These are phyloP conservation scores for Diospyros lotus DNA, from an alignment of 148 eudicot species.

Conservation along the genomic window DNA sequence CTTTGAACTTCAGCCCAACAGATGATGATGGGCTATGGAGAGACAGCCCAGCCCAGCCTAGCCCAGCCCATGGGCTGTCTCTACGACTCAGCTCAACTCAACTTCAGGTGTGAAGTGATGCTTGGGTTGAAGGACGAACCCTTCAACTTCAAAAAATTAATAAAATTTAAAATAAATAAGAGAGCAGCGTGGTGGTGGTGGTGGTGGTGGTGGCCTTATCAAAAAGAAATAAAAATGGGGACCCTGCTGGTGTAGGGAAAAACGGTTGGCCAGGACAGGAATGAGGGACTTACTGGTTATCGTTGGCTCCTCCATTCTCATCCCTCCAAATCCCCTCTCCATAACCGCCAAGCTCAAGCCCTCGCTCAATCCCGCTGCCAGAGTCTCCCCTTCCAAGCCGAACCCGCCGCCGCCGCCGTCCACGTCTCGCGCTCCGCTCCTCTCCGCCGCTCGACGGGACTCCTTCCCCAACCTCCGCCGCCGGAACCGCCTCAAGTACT, in stretches of 20 bases:
- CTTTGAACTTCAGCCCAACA: no score
- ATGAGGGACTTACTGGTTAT: slow-evolving; percentile 53
- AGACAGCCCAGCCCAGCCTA: no score
- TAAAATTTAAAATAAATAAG: no score
- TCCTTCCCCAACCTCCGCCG: slow-evolving; percentile 1
- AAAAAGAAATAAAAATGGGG: background rate
- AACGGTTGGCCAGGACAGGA: slow-evolving; percentile 22
- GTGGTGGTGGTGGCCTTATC: no score
- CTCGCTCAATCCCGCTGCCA: slow-evolving; percentile 15
- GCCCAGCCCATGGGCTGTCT: no score
- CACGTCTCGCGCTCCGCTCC: slow-evolving; percentile 18
- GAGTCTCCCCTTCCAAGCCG: slow-evolving; percentile 19
- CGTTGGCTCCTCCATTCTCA: slow-evolving; percentile 29
- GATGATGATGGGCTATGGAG: no score
- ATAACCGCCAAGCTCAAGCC: slow-evolving; percentile 22
- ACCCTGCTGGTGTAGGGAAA: slow-evolving; percentile 4
- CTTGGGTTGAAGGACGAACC: no score
- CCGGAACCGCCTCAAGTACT: slow-evolving; percentile 23
- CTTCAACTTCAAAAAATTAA: no score
- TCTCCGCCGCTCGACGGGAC: slow-evolving; percentile 29
- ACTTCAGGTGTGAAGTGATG: no score
- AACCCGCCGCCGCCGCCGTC: slow-evolving; percentile 19
- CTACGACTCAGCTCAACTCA: no score
- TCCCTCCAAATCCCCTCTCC: slow-evolving; percentile 25
- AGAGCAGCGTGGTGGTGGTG: no score